A percentile compares a stretch with the other conserved stretches of the same genome.
phyloP scores from a whole-genome alignment of 2,329 filamentous ascomycete genomes.

The Mollisia scopiformis region DNA sequence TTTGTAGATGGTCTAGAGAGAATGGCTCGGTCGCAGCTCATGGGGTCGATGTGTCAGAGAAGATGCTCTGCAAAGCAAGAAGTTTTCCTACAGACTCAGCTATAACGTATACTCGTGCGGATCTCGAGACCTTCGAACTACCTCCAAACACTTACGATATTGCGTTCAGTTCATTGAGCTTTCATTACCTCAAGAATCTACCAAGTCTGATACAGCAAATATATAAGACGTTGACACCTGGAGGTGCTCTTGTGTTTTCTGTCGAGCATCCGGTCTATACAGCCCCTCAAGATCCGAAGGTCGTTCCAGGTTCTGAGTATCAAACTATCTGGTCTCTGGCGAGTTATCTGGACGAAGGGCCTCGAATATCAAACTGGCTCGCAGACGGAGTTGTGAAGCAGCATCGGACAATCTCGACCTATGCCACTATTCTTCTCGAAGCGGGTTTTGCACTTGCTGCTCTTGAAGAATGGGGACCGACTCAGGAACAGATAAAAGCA shows the following conservation, averaged over 20 bases:
- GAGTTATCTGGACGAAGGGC: slow-evolving; percentile 46
- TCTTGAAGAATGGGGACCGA: slow-evolving; percentile 26
- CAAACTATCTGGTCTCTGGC: slow-evolving; percentile 46
- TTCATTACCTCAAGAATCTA: slow-evolving; percentile 97
- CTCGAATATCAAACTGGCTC: slow-evolving; percentile 43
- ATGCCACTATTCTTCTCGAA: slow-evolving; percentile 22
- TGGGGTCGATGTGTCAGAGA: slow-evolving; percentile 46
- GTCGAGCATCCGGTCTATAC: slow-evolving; percentile 52
- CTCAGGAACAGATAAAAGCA: slow-evolving; percentile 26
- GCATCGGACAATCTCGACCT: slow-evolving; percentile 44
- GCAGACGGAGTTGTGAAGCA: slow-evolving; percentile 48
- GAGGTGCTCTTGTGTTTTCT: slow-evolving; percentile 76
- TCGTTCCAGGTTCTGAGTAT: slow-evolving; percentile 37
- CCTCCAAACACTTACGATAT: slow-evolving; percentile 74
- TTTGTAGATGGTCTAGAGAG: slow-evolving; percentile 45
- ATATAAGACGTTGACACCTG: slow-evolving; percentile 82
- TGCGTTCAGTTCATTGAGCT: slow-evolving; percentile 80
- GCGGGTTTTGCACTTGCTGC: slow-evolving; percentile 22
- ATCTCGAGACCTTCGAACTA: slow-evolving; percentile 39
- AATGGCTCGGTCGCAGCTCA: slow-evolving; percentile 41
- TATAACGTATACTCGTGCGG: slow-evolving; percentile 39
- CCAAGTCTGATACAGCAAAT: slow-evolving; percentile 80
- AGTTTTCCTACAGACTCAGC: slow-evolving; percentile 17
- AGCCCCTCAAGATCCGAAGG: slow-evolving; percentile 40
- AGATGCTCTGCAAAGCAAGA: slow-evolving; percentile 45